A percentile compares a stretch with the other conserved stretches of the same genome.
Evolutionary conservation across 2,329 filamentous ascomycete genomes (phyloP).

Genomic region (Fusarium equiseti): DNA sequence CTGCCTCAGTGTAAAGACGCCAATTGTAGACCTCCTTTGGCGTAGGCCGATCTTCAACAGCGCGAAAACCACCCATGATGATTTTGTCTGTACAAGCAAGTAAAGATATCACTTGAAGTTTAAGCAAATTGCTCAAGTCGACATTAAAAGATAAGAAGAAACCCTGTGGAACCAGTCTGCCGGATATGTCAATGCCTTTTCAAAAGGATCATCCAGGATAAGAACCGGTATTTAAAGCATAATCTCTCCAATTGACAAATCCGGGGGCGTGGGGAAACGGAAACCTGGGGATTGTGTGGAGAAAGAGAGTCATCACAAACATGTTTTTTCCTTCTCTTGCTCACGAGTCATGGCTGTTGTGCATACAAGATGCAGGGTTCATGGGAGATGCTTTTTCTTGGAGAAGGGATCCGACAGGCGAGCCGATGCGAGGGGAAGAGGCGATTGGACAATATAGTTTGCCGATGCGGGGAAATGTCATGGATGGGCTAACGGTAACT

Average conservation of each 20-base stretch:
- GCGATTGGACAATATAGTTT: slow-evolving; percentile 40
- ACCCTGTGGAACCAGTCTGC: slow-evolving; percentile 4
- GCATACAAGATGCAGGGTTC: slow-evolving; percentile 12
- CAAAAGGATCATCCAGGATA: background rate
- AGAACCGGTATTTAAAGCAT: slow-evolving; percentile 3
- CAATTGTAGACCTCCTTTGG: slow-evolving; percentile 68
- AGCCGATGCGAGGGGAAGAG: slow-evolving; percentile 43
- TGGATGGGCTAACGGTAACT: background rate
- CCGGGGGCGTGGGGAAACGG: slow-evolving; percentile 42
- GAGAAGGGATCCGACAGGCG: slow-evolving; percentile 43
- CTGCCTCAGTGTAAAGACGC: slow-evolving; percentile 61
- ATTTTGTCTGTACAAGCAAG: background rate
- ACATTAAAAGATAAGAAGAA: background rate
- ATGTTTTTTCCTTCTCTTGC: slow-evolving; percentile 9
- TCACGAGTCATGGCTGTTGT: slow-evolving; percentile 5
- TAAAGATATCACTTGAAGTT: background rate
- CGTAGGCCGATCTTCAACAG: slow-evolving; percentile 67
- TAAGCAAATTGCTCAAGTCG: background rate
- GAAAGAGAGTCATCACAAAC: slow-evolving; percentile 30
- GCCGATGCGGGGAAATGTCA: slow-evolving; percentile 10
- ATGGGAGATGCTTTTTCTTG: slow-evolving; percentile 8
- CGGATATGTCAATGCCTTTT: background rate
- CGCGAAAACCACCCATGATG: slow-evolving; percentile 56
- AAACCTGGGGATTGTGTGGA: slow-evolving; percentile 43
- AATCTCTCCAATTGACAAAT: slow-evolving; percentile 28